Percentiles rank a stretch among this genome's conserved stretches.
Conservation (phyloP, 2,329 filamentous ascomycete genomes). For the Fusarium sp. region DNA sequence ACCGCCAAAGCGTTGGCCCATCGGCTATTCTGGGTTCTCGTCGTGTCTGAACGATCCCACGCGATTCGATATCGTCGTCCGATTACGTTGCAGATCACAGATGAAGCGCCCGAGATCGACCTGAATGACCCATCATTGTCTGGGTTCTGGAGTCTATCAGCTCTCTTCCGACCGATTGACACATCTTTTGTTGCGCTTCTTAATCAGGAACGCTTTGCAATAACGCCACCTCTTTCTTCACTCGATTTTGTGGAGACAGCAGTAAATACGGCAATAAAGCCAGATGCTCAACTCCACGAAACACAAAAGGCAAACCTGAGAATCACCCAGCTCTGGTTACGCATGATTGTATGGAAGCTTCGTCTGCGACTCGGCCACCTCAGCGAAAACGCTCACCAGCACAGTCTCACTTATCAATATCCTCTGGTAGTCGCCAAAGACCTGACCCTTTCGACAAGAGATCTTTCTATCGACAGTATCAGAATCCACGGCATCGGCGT, state of each 20-base stretch:
- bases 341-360: conserved; percentile 60
- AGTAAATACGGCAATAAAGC: conserved; percentile 54
- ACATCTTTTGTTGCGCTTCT: conserved; percentile 57
- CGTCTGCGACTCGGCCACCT: conserved; percentile 58
- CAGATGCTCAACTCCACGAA: conserved; percentile 52
- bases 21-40: conserved; percentile 59
- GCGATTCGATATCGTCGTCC: conserved; percentile 60
- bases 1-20: conserved; percentile 47
- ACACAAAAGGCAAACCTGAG: conserved; percentile 60
- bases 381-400: conserved; percentile 49
- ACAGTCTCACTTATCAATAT: conserved; percentile 58
- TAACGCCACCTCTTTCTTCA: conserved; percentile 48
- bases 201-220: conserved; percentile 54
- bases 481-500: conserved; percentile 59
- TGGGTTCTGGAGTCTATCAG: conserved; percentile 57
- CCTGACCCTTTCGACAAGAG: conserved; percentile 54
- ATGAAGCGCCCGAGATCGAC: conserved; percentile 52
- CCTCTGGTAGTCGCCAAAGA: conserved; percentile 58
- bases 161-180: conserved; percentile 58
- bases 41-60: conserved; percentile 59
- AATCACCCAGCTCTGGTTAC: conserved; percentile 60
- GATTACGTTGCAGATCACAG: conserved; percentile 58
- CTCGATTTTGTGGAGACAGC: conserved; percentile 54
- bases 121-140: conserved; percentile 48
- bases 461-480: conserved; percentile 55